Conservation (phyloP, 306 rosid species). For the Potentilla sterilis region DNA sequence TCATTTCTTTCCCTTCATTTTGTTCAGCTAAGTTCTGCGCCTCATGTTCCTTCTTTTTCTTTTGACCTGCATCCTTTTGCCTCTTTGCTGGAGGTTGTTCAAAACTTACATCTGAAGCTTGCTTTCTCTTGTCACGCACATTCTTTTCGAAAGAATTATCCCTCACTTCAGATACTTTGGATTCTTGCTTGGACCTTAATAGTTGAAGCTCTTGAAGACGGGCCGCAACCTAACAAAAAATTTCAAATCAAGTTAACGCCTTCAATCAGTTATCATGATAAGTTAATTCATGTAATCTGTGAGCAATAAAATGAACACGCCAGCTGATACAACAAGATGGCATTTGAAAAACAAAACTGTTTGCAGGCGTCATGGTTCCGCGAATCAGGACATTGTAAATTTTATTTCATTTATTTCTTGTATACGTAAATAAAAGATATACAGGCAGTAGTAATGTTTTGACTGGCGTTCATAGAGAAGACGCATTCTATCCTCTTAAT, state of each 20-base stretch:
- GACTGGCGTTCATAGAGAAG: background rate
- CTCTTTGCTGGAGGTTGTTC: slow-evolving; percentile 62
- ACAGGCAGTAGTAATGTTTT: background rate
- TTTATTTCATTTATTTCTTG: background rate
- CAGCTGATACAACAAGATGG: background rate
- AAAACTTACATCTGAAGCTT: slow-evolving; percentile 42
- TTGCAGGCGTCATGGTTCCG: background rate
- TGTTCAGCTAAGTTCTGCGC: slow-evolving; percentile 33
- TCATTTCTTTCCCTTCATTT: slow-evolving; percentile 36
- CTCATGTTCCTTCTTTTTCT: slow-evolving; percentile 43
- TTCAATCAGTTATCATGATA: background rate
- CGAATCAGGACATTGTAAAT: background rate
- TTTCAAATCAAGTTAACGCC: background rate
- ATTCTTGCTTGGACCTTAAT: slow-evolving; percentile 64
- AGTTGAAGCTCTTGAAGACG: slow-evolving; percentile 72
- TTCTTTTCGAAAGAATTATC: slow-evolving; percentile 50
- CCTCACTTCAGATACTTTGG: slow-evolving; percentile 54
- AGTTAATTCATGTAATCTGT: background rate
- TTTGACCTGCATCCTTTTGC: slow-evolving; percentile 47
- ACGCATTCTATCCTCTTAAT: background rate
- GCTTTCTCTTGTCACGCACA: slow-evolving; percentile 67
- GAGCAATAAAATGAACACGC: background rate
- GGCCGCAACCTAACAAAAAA: slow-evolving; percentile 53
- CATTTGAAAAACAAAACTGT: background rate
- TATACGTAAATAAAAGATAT: background rate